Evolutionary conservation across 1,284 basidiomycete genomes (phyloP).

Genomic region (Inonotus hispidus): DNA sequence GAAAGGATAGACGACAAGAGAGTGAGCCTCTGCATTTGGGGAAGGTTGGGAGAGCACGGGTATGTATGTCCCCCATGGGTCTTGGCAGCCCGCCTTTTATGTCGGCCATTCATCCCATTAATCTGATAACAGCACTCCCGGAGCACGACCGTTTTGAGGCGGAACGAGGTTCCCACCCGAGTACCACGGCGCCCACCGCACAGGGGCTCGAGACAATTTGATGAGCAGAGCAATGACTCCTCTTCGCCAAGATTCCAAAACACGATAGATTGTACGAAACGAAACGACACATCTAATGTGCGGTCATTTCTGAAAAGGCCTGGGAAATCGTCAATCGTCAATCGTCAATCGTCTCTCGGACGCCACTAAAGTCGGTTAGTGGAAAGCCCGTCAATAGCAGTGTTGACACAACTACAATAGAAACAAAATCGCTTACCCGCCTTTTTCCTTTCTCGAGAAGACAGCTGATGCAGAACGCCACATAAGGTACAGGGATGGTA

Average conservation of each 20-base stretch:
- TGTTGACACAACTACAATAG: neutral
- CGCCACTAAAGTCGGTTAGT: neutral
- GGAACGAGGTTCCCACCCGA: neutral
- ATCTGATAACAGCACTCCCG: neutral
- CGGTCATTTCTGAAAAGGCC: neutral
- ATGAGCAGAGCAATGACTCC: neutral
- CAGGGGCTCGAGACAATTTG: neutral
- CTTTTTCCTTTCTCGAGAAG: neutral
- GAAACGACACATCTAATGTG: neutral
- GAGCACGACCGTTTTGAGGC: neutral
- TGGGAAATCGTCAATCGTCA: no score
- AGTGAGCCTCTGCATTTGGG: neutral
- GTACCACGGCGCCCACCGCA: neutral
- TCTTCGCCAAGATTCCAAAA: neutral
- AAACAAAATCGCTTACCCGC: neutral
- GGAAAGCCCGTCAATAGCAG: neutral
- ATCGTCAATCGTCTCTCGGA: neutral
- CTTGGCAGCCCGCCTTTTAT: neutral
- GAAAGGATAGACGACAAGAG: slow-evolving; percentile 1
- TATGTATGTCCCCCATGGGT: neutral
- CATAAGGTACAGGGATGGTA: neutral
- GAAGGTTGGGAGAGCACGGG: neutral
- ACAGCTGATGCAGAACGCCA: neutral
- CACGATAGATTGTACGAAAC: neutral
- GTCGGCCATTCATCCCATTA: neutral